Evolutionary conservation across 306 rosid genomes (phyloP).

Genomic region (Quercus ilex): DNA sequence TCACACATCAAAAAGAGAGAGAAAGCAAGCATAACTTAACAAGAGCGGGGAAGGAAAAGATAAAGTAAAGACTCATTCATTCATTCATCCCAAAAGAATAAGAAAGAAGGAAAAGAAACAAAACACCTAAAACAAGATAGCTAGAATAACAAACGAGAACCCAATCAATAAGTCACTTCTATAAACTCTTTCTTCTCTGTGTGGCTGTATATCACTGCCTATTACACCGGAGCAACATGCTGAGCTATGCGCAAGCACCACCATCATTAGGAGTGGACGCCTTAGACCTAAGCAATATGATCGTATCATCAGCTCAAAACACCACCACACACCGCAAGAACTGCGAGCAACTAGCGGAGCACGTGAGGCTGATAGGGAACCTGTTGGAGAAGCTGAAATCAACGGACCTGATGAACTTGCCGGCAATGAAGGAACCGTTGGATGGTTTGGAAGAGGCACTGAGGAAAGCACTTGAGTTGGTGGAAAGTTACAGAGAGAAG

Average conservation of each 20-base stretch:
- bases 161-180: background rate
- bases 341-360: slow-evolving; percentile 36
- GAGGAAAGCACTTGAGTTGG: slow-evolving; percentile 22
- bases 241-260: background rate
- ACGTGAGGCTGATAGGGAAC: slow-evolving; percentile 26
- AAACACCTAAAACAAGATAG: background rate
- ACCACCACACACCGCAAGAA: slow-evolving; percentile 31
- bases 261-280: background rate
- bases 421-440: slow-evolving; percentile 32
- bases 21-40: background rate
- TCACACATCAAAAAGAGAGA: background rate
- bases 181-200: background rate
- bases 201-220: too few relatives aligned
- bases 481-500: slow-evolving; percentile 35
- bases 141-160: background rate
- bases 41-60: background rate
- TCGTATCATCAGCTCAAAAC: slow-evolving; percentile 21
- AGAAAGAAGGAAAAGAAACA: background rate
- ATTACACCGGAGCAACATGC: background rate
- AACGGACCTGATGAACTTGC: slow-evolving; percentile 26
- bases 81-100: background rate
- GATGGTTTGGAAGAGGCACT: slow-evolving; percentile 28
- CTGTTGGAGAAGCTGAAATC: slow-evolving; percentile 27
- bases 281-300: background rate
- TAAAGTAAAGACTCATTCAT: too few relatives aligned